Conservation (phyloP, 257 asterid species). For the Solanum pennellii region DNA sequence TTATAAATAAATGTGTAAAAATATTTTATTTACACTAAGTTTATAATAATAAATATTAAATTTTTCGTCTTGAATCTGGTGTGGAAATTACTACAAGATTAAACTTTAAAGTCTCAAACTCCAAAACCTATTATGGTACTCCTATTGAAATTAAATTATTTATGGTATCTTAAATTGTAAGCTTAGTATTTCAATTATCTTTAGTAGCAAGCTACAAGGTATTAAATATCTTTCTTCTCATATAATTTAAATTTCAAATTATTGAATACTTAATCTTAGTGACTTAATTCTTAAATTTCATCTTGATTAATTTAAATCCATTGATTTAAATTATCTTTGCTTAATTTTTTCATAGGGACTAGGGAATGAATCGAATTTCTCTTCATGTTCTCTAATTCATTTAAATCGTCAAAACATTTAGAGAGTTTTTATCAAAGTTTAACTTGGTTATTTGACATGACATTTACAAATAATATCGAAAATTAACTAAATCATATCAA, state of each 20-base stretch:
- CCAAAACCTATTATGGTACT: background rate
- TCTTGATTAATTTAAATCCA: background rate
- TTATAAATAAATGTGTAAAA: no score
- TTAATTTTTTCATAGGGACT: no score
- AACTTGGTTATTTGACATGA: background rate
- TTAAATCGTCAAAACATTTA: no score
- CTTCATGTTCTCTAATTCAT: no score
- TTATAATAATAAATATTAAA: no score
- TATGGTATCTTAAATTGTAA: background rate
- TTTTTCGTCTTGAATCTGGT: background rate
- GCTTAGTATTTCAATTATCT: no score
- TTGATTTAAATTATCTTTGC: background rate
- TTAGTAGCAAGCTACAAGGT: background rate
- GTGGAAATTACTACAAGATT: background rate
- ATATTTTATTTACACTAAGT: background rate
- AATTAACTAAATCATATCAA: no score
- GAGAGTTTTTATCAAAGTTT: background rate
- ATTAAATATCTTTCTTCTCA: background rate
- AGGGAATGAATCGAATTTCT: background rate
- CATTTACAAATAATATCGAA: background rate
- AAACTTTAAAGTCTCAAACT: background rate
- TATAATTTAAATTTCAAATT: no score
- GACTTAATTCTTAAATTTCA: background rate
- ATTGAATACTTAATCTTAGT: background rate
- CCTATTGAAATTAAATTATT: no score